phyloP scores from a whole-genome alignment of 129 eudicot genomes.

The Saussurea involucrata region DNA sequence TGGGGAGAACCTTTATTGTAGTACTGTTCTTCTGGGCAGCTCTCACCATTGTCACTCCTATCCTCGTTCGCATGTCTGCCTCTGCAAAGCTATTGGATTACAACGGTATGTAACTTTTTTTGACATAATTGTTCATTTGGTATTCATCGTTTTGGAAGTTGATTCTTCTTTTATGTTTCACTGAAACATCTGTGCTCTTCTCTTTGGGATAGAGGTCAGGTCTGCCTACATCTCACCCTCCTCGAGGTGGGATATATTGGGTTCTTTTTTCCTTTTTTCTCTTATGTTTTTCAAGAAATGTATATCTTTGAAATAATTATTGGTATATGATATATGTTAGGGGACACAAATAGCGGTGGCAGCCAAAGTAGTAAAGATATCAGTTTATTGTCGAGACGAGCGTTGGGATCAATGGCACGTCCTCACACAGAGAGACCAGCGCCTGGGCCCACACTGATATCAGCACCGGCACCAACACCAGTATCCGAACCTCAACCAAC shows the following conservation, averaged over 20 bases:
- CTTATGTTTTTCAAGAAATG: neutral
- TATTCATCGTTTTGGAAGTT: neutral
- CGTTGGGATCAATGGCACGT: slow-evolving; percentile 34
- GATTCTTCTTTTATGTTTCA: neutral
- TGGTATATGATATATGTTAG: slow-evolving; percentile 31
- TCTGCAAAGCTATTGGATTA: slow-evolving; percentile 37
- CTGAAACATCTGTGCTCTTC: neutral
- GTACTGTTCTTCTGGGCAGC: slow-evolving; percentile 68
- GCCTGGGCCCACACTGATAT: neutral
- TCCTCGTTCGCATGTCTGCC: slow-evolving; percentile 61
- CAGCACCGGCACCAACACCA: slow-evolving; percentile 24
- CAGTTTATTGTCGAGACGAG: slow-evolving; percentile 51
- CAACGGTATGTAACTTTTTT: slow-evolving; percentile 28
- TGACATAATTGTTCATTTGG: neutral
- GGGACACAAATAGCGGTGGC: slow-evolving; percentile 10
- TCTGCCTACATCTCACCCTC: neutral
- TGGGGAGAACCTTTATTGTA: slow-evolving; percentile 51
- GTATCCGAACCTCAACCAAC: neutral
- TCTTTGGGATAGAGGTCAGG: neutral
- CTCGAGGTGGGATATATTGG: neutral
- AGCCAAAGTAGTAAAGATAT: slow-evolving; percentile 5
- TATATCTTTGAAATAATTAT: neutral
- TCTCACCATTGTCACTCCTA: slow-evolving; percentile 63
- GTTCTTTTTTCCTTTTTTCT: neutral
- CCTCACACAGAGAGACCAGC: slow-evolving; percentile 8